Conservation (phyloP, 2,329 filamentous ascomycete genomes). For the Aspergillus floridensis region DNA sequence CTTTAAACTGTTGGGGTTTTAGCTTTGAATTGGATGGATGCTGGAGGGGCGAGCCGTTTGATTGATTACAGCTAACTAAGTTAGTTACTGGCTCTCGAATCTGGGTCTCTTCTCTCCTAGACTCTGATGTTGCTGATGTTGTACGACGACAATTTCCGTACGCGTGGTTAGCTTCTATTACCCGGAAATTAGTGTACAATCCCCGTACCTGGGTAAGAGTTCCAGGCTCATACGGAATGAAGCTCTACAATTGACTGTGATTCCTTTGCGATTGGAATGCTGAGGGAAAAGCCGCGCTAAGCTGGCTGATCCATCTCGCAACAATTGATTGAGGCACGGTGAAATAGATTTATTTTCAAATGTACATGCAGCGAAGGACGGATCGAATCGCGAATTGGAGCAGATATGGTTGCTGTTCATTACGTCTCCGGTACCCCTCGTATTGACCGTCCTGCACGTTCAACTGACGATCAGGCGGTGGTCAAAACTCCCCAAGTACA, state of each 20-base stretch:
- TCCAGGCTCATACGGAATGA: slow-evolving; percentile 2
- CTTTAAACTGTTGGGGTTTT: slow-evolving; percentile 1
- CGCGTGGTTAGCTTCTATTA: background rate
- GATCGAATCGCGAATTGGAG: background rate
- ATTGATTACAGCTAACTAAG: background rate
- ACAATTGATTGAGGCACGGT: background rate
- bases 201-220: background rate
- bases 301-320: background rate
- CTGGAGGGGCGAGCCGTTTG: slow-evolving; percentile 9
- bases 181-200: background rate
- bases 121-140: background rate
- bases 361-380: background rate
- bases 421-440: background rate
- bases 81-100: background rate
- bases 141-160: background rate
- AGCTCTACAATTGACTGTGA: background rate
- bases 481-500: slow-evolving; percentile 9
- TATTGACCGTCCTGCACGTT: background rate
- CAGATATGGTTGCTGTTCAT: background rate
- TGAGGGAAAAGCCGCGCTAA: background rate
- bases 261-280: slow-evolving; percentile 3
- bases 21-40: background rate
- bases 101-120: background rate
- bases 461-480: slow-evolving; percentile 3
- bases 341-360: background rate